Evolutionary conservation across 345 rosid species (phyloP).

Genomic region (Pugionium dolabratum): DNA sequence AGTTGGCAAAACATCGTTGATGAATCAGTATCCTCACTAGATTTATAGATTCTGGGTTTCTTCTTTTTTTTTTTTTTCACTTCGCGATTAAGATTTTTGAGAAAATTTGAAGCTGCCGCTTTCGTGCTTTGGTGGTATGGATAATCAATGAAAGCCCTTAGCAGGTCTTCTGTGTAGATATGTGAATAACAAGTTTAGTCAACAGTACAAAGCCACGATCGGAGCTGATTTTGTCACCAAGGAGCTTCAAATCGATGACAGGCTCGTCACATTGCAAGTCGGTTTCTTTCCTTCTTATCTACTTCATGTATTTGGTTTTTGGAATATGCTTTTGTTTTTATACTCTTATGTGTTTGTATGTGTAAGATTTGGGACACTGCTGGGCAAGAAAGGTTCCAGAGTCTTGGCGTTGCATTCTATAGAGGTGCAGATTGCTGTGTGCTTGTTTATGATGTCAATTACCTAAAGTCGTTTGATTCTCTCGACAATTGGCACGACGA

Average conservation of each 20-base stretch:
- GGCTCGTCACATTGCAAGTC: conserved; percentile 82
- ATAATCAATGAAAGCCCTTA: conserved; percentile 19
- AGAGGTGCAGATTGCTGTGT: conserved; percentile 95
- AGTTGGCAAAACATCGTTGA: conserved; percentile 98
- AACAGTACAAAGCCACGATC: conserved; percentile 88
- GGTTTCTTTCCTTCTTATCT: conserved; percentile 19
- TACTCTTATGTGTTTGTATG: neutral
- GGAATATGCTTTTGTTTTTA: neutral
- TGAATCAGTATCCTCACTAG: conserved; percentile 91
- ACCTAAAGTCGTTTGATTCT: conserved; percentile 71
- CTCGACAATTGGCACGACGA: conserved; percentile 87
- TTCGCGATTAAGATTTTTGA: neutral
- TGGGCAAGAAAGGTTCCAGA: conserved; percentile 89
- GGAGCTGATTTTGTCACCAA: conserved; percentile 92
- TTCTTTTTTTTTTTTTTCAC: neutral
- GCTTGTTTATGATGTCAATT: conserved; percentile 83
- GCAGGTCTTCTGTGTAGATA: conserved; percentile 33
- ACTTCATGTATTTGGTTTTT: neutral
- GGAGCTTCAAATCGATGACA: conserved; percentile 82
- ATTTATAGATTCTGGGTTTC: neutral
- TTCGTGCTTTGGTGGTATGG: neutral
- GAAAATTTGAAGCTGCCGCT: neutral
- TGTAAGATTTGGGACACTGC: conserved; percentile 89
- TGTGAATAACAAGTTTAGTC: conserved; percentile 79
- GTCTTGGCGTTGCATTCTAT: conserved; percentile 87